phyloP scores from a whole-genome alignment of 2,329 filamentous ascomycete genomes.

The Blastomyces parvus region DNA sequence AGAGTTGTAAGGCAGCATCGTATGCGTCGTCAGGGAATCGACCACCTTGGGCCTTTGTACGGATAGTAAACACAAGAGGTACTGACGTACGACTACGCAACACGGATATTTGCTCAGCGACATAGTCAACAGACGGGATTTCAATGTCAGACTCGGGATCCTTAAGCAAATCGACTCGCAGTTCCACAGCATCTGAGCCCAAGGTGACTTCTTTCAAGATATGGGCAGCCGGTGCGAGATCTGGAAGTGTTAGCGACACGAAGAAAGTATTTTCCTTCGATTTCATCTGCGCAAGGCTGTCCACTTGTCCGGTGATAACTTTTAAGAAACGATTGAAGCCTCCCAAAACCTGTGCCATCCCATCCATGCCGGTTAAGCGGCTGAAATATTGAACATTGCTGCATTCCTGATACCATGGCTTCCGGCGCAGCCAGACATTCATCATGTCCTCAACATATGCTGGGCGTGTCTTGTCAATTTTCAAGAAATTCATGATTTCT shows the following conservation, averaged over 20 bases:
- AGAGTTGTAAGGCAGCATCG: constrained; percentile 63
- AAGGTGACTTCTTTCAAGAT: constrained; percentile 64
- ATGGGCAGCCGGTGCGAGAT: constrained; percentile 54
- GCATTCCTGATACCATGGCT: constrained; percentile 82
- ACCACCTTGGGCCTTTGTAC: constrained; percentile 77
- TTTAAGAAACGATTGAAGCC: constrained; percentile 67
- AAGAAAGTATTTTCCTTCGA: constrained; percentile 75
- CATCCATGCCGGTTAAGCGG: constrained; percentile 49
- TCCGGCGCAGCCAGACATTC: constrained; percentile 78
- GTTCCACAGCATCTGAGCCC: constrained; percentile 84
- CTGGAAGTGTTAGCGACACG: constrained; percentile 76
- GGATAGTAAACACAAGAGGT: constrained; percentile 85
- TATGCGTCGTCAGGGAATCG: constrained; percentile 69
- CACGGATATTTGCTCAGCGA: constrained; percentile 71
- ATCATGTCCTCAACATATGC: constrained; percentile 90
- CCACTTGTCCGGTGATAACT: constrained; percentile 54
- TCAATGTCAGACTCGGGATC: constrained; percentile 53
- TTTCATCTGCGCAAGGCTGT: constrained; percentile 48
- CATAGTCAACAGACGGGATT: constrained; percentile 60
- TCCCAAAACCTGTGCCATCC: constrained; percentile 46
- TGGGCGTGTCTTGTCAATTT: constrained; percentile 79
- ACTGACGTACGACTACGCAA: constrained; percentile 62
- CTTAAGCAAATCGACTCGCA: constrained; percentile 81
- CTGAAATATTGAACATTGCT: constrained; percentile 93
- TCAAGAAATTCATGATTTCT: constrained; percentile 78